Evolutionary conservation across 2,329 filamentous ascomycete genomes (phyloP).

Genomic region (Penicillium sp.): DNA sequence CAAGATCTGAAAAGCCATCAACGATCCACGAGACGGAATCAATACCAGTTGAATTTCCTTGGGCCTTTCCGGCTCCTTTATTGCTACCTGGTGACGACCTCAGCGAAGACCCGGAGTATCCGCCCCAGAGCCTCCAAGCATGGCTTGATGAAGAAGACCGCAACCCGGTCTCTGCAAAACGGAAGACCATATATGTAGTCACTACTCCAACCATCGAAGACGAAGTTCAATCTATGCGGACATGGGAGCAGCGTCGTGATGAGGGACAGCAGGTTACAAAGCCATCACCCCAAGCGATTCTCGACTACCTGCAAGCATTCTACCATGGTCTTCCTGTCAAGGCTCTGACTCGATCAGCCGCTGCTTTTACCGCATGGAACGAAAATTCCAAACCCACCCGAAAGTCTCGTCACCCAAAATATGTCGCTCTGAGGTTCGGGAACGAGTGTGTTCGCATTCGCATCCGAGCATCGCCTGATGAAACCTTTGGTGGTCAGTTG

Average conservation of each 20-base stretch:
- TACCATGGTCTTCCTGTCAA: conserved; percentile 59
- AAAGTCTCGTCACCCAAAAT: conserved; percentile 20
- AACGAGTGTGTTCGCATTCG: conserved; percentile 53
- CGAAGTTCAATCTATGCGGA: conserved; percentile 41
- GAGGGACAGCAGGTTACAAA: conserved; percentile 1
- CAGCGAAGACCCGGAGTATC: conserved; percentile 53
- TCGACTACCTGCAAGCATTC: conserved; percentile 50
- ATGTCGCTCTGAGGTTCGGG: conserved; percentile 51
- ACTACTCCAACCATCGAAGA: conserved; percentile 45
- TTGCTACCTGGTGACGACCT: conserved; percentile 63
- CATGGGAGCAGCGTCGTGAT: conserved; percentile 43
- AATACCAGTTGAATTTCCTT: conserved; percentile 7
- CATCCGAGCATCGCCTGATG: conserved; percentile 51
- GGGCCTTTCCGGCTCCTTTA: conserved; percentile 59
- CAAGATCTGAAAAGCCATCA: conserved; percentile 4
- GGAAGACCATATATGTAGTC: conserved; percentile 58
- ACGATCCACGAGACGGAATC: background rate
- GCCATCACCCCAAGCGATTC: conserved; percentile 34
- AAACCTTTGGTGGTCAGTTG: conserved; percentile 47
- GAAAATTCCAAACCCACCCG: conserved; percentile 9
- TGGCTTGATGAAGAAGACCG: conserved; percentile 53
- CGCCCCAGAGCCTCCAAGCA: conserved; percentile 54
- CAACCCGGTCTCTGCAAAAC: conserved; percentile 51
- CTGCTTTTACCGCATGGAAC: conserved; percentile 56
- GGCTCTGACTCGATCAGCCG: conserved; percentile 34